Base-by-base conservation (phyloP, 768 basidiomycete genomes). In the Serendipita sp. region DNA sequence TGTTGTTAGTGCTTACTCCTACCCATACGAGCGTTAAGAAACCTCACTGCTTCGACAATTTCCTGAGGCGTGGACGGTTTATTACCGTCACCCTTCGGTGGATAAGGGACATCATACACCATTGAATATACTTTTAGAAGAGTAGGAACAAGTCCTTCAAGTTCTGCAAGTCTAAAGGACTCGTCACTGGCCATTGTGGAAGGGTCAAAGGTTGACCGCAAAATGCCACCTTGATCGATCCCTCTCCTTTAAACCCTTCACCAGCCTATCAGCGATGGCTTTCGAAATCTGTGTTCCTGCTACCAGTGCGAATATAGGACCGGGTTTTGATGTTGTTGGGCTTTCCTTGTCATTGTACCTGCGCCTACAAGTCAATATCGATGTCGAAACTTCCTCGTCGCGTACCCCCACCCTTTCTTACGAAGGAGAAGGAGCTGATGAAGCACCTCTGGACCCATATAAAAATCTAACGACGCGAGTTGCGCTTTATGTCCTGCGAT, bases 251-350 rank as follows among this genome's bases (percentile, higher is more conserved):
- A n/a, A 32, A 54, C 52, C 2, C 2, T 30, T 60, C 10, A n/a
- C 56, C 4, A 60, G 34, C 56, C 48, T 10, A 32, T 34, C 56
- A 34, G 8, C 56, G 28, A 60, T 60, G 56, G 4, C 56, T 35
- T 34, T 23, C 35, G 56, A 60, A 60, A 91, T 99, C 74, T 82
- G 80, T 68, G 88, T 98, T 63, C 95, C 95, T 8, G 92, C 92
- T n/a, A 97, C 95, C 1, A 93, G 94, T 68, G 95, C 95, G 68
- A 99, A 99, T 78, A 93, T 99, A 71, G 95, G 95, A 2, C 95
- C 95, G 45, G 95, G 95, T 30, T 99, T 99, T 75, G 96, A 99
- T 74, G 96, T 98, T 68, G 92, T 97, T 68, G 96, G 96, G n/a
- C 86, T 99, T 68, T 94, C 95, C 0, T 84, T 98, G 28, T 91